These are phyloP conservation scores for Xylaria scruposa DNA, from an alignment of 495 filamentous ascomycete genomes.

Conservation along the genomic window DNA sequence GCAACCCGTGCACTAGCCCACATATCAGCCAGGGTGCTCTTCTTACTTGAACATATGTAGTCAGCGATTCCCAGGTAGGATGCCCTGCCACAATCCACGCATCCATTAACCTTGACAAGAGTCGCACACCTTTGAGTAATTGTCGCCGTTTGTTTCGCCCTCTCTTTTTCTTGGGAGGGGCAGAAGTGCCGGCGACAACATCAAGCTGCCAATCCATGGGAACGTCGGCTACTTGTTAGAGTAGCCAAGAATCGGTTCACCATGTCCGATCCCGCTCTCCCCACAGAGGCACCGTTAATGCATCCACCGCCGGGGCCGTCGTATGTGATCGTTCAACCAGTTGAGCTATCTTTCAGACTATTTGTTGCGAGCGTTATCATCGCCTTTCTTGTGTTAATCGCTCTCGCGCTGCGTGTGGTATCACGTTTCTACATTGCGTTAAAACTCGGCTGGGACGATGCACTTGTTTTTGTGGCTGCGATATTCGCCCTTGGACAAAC, in stretches of 20 bases:
- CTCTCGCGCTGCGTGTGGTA: constrained; percentile 7
- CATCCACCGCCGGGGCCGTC: constrained; percentile 26
- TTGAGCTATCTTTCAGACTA: constrained; percentile 23
- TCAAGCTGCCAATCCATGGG: constrained; percentile 9
- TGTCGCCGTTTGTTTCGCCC: neutral
- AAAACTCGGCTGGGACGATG: constrained; percentile 26
- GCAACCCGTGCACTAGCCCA: neutral
- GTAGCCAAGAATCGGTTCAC: constrained; percentile 11
- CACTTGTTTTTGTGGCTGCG: constrained; percentile 13
- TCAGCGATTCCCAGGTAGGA: constrained; percentile 6
- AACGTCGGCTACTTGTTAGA: constrained; percentile 7
- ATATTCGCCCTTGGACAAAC: constrained; percentile 20
- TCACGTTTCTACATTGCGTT: constrained; percentile 21
- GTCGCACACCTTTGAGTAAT: neutral
- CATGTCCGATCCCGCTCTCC: constrained; percentile 16
- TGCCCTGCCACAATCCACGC: constrained; percentile 8
- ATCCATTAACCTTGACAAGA: constrained; percentile 15
- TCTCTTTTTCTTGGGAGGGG: constrained; percentile 2
- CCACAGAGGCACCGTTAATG: constrained; percentile 12
- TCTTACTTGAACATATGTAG: constrained; percentile 13
- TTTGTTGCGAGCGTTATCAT: constrained; percentile 24
- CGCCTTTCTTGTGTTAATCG: constrained; percentile 13
- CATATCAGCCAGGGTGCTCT: neutral
- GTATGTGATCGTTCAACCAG: constrained; percentile 16
- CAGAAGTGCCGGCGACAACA: constrained; percentile 1